Evolutionary conservation across 2,329 filamentous ascomycete species (phyloP).

Genomic region (Colletotrichum navitas): DNA sequence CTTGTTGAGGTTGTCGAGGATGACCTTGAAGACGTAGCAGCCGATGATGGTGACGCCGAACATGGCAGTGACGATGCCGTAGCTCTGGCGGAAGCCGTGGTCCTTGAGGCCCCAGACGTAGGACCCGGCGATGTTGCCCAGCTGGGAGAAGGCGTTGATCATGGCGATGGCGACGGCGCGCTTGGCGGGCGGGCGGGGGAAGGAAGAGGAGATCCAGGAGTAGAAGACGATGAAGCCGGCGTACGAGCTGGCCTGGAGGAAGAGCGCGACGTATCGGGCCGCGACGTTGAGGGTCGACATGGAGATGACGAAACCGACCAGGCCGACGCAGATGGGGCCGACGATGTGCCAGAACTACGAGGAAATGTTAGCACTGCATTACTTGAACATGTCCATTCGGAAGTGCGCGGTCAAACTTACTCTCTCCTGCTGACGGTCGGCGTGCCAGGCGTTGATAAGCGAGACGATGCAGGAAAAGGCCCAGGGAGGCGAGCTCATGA

Average conservation of each 20-base stretch:
- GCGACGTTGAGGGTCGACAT: conserved; percentile 69
- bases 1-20: conserved; percentile 61
- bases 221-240: conserved; percentile 67
- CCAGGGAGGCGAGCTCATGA: conserved; percentile 71
- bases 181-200: conserved; percentile 71
- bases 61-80: conserved; percentile 75
- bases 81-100: conserved; percentile 73
- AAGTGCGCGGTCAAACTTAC: conserved; percentile 46
- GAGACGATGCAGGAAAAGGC: conserved; percentile 70
- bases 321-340: conserved; percentile 64
- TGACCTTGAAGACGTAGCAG: conserved; percentile 61
- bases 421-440: conserved; percentile 67
- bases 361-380: neutral
- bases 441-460: conserved; percentile 66
- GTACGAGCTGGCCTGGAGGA: conserved; percentile 70
- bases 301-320: conserved; percentile 70
- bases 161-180: conserved; percentile 71
- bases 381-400: neutral
- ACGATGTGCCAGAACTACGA: conserved; percentile 69
- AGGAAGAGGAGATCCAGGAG: conserved; percentile 69
- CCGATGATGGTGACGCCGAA: conserved; percentile 70
- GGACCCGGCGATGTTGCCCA: conserved; percentile 70
- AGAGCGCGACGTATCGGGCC: conserved; percentile 71
- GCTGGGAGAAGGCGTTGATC: conserved; percentile 70
- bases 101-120: conserved; percentile 73